A percentile compares a stretch with the other conserved stretches of the same genome.
Evolutionary conservation across 441 rosid species (phyloP).

Genomic region (Omphalea diandra): DNA sequence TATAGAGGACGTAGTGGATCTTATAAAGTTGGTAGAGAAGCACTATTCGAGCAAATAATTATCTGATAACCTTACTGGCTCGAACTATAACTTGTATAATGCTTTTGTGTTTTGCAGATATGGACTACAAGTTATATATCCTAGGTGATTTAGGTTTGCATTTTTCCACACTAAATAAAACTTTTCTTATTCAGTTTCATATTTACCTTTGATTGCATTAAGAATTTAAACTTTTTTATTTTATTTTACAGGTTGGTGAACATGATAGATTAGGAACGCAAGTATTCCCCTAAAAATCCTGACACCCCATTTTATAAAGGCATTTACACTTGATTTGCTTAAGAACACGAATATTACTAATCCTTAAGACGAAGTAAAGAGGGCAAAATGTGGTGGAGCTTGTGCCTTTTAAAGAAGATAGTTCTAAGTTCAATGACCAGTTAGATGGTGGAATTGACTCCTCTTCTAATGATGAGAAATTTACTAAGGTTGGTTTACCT

Average conservation of each 20-base stretch:
- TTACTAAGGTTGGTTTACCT: conserved; percentile 70
- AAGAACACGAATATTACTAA: conserved; percentile 49
- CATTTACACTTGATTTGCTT: conserved; percentile 59
- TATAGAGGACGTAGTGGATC: too few species aligned
- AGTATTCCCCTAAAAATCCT: conserved; percentile 56
- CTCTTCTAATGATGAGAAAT: conserved; percentile 39
- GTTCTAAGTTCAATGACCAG: conserved; percentile 32
- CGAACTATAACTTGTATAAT: too few species aligned
- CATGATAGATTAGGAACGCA: conserved; percentile 87
- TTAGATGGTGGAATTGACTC: conserved; percentile 28
- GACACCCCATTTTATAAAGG: conserved; percentile 46
- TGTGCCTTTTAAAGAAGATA: conserved; percentile 73
- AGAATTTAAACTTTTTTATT: conserved; percentile 2
- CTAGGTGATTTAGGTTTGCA: background rate
- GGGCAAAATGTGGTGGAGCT: conserved; percentile 61
- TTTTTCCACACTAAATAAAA: background rate
- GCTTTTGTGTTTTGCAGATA: too few species aligned
- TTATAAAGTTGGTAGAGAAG: too few species aligned
- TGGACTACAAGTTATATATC: too few species aligned
- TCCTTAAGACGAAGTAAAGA: conserved; percentile 50
- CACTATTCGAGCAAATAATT: too few species aligned
- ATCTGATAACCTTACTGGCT: too few species aligned
- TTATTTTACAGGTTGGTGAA: conserved; percentile 56
- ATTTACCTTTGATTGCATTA: background rate
- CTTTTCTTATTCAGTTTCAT: background rate